Percentiles rank a stretch among this genome's conserved stretches.
These are phyloP conservation scores for Fusarium proliferatum DNA, from an alignment of 2,329 filamentous ascomycete species.

Conservation along the genomic window DNA sequence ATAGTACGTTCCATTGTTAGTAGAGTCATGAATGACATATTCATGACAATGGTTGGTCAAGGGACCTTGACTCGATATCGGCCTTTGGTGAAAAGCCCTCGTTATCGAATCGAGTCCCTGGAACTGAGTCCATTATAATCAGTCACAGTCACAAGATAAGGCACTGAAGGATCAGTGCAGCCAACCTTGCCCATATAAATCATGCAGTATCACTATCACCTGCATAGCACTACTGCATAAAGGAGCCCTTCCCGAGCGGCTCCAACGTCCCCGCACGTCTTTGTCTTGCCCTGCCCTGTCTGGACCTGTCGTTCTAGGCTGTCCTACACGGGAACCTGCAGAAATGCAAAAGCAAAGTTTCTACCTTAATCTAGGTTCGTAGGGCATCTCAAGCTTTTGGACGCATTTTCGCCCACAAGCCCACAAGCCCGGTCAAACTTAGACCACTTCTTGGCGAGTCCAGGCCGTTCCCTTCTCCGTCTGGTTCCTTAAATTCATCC, in stretches of 20 bases:
- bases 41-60: slow-evolving; percentile 6
- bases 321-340: slow-evolving; percentile 33
- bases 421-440: slow-evolving; percentile 20
- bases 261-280: slow-evolving; percentile 18
- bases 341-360: slow-evolving; percentile 21
- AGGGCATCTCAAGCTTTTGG: slow-evolving; percentile 21
- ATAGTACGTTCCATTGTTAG: not conserved
- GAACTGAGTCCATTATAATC: not conserved
- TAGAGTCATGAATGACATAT: slow-evolving; percentile 2
- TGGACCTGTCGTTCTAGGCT: not conserved
- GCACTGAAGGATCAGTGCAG: slow-evolving; percentile 5
- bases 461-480: slow-evolving; percentile 23
- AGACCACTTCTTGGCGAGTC: slow-evolving; percentile 20
- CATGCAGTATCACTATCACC: slow-evolving; percentile 33
- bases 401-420: slow-evolving; percentile 25
- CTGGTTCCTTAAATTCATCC: slow-evolving; percentile 4
- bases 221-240: slow-evolving; percentile 26
- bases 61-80: slow-evolving; percentile 5
- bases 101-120: not conserved
- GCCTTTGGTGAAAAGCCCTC: not conserved
- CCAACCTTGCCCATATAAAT: slow-evolving; percentile 21
- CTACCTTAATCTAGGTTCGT: not conserved
- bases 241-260: slow-evolving; percentile 4
- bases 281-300: not conserved
- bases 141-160: not conserved